Conservation (phyloP, 2,329 filamentous ascomycete genomes). For the Aureobasidium sp. region DNA sequence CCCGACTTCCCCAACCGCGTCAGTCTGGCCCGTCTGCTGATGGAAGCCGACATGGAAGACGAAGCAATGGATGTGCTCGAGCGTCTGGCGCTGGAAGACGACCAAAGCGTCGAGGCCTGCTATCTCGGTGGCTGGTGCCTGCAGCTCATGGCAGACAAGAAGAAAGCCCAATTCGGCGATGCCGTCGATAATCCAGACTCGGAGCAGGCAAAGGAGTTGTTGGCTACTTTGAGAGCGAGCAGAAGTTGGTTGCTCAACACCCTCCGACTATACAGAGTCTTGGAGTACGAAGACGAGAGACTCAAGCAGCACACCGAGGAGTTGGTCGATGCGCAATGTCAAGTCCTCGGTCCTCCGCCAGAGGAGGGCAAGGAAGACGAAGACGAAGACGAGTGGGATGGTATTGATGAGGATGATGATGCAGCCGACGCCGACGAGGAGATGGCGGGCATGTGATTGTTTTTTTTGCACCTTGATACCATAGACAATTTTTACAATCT, state of each 20-base stretch:
- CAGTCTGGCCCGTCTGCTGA: slow-evolving; percentile 73
- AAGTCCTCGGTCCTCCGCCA: slow-evolving; percentile 36
- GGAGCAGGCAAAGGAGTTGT: slow-evolving; percentile 21
- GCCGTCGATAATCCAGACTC: slow-evolving; percentile 15
- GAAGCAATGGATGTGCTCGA: slow-evolving; percentile 82
- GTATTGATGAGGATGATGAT: slow-evolving; percentile 32
- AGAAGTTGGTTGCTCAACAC: slow-evolving; percentile 78
- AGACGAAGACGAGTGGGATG: slow-evolving; percentile 32
- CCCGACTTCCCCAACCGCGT: slow-evolving; percentile 85
- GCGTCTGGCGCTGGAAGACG: slow-evolving; percentile 77
- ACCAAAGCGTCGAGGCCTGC: slow-evolving; percentile 91
- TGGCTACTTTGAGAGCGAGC: slow-evolving; percentile 60
- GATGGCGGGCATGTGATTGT: slow-evolving; percentile 21
- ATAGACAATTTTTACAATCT: neutral
- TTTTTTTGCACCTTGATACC: slow-evolving; percentile 6
- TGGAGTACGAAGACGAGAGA: slow-evolving; percentile 81
- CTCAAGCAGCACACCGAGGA: slow-evolving; percentile 69
- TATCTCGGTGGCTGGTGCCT: slow-evolving; percentile 94
- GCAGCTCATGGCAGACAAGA: slow-evolving; percentile 68
- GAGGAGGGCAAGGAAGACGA: slow-evolving; percentile 38
- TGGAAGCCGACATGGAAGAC: slow-evolving; percentile 82
- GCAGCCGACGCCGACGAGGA: slow-evolving; percentile 28
- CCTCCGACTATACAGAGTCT: slow-evolving; percentile 65
- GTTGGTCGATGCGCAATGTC: slow-evolving; percentile 49
- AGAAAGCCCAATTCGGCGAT: slow-evolving; percentile 37